Conservation (phyloP, 2,329 filamentous ascomycete species). For the Paramyrothecium sp. region DNA sequence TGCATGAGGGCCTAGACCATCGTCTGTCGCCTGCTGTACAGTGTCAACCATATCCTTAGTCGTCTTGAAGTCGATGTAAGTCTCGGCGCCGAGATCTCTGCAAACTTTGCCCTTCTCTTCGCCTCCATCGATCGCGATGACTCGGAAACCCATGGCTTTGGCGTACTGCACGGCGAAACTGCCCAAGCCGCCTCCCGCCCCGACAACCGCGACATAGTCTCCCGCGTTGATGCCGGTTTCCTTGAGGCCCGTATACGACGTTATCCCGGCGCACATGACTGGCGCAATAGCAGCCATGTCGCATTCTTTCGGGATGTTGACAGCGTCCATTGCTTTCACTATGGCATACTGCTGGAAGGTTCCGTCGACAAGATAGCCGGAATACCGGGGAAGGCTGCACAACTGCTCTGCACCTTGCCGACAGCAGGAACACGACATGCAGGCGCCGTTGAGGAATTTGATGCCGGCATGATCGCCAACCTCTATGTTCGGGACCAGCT, state of each 20-base stretch:
- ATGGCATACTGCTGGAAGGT: conserved; percentile 92
- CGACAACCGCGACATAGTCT: conserved; percentile 79
- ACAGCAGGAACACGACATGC: conserved; percentile 82
- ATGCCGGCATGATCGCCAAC: conserved; percentile 85
- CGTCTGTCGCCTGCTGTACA: conserved; percentile 76
- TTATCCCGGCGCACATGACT: conserved; percentile 81
- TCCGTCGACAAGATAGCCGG: conserved; percentile 90
- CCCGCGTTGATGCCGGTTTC: conserved; percentile 74
- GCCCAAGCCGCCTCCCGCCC: conserved; percentile 81
- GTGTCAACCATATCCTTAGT: conserved; percentile 78
- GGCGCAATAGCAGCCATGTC: conserved; percentile 76
- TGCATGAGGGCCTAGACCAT: conserved; percentile 82
- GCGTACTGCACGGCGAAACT: conserved; percentile 82
- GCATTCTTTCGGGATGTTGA: conserved; percentile 75
- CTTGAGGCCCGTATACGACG: conserved; percentile 89
- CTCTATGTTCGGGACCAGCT: conserved; percentile 73
- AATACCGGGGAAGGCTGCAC: conserved; percentile 71
- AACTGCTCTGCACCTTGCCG: conserved; percentile 78
- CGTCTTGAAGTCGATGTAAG: conserved; percentile 78
- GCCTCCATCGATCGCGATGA: conserved; percentile 81
- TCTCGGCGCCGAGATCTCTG: conserved; percentile 65
- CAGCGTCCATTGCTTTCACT: conserved; percentile 82
- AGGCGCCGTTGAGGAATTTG: conserved; percentile 91
- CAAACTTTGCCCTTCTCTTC: conserved; percentile 76
- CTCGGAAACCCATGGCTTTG: conserved; percentile 81